phyloP scores from a whole-genome alignment of 805 yeast genomes.

The Candida loeiensis region DNA sequence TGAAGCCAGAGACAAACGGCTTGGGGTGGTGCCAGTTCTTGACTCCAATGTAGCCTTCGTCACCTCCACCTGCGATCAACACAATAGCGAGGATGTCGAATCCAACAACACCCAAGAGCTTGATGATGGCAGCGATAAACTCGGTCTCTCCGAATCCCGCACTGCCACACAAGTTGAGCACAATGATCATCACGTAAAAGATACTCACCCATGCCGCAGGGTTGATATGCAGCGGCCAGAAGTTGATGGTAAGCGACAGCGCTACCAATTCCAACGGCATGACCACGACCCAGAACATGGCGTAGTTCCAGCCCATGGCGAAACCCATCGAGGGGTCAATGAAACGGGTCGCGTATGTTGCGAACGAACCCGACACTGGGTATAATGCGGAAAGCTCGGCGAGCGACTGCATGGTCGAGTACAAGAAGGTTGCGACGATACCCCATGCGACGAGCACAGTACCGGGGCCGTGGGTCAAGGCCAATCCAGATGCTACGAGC shows the following conservation, averaged over 20 bases:
- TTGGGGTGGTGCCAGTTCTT: conserved; percentile 37
- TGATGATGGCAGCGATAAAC: conserved; percentile 32
- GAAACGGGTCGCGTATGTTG: conserved; percentile 38
- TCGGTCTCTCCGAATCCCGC: conserved; percentile 39
- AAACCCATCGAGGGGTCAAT: conserved; percentile 45
- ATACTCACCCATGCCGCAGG: conserved; percentile 41
- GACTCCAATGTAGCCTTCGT: conserved; percentile 37
- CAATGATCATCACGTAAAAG: conserved; percentile 35
- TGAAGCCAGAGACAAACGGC: conserved; percentile 33
- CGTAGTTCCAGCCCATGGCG: conserved; percentile 46
- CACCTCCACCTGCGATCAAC: conserved; percentile 39
- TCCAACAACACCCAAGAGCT: conserved; percentile 38
- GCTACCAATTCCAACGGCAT: conserved; percentile 43
- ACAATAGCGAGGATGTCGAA: conserved; percentile 39
- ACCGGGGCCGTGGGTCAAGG: conserved; percentile 34
- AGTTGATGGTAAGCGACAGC: conserved; percentile 37
- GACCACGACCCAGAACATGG: conserved; percentile 43
- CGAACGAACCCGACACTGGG: conserved; percentile 41
- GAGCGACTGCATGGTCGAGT: conserved; percentile 42
- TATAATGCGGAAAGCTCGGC: conserved; percentile 38
- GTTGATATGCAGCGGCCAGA: conserved; percentile 38
- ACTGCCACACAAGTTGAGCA: conserved; percentile 33
- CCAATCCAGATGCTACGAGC: conserved; percentile 38
- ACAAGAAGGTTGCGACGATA: conserved; percentile 36
- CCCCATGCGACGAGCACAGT: conserved; percentile 37